These are phyloP conservation scores for Acanthamoeba royreba DNA, from an alignment of 208 protist genomes.

Conservation along the genomic window DNA sequence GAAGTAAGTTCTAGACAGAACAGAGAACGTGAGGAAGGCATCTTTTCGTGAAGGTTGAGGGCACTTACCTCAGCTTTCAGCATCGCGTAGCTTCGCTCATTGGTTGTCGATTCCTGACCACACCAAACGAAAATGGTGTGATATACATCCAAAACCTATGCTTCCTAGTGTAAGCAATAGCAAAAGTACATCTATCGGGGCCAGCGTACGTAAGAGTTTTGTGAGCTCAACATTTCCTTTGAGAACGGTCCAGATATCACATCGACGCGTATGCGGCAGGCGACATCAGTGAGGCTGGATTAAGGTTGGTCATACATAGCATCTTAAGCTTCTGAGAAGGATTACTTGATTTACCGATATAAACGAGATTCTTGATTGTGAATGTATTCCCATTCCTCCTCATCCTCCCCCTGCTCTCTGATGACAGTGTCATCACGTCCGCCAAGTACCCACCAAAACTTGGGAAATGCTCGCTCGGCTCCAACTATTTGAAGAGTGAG, in stretches of 20 bases:
- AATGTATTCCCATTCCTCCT: not conserved
- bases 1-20: not conserved
- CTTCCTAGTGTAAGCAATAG: conserved; percentile 51
- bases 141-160: conserved; percentile 40
- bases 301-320: not conserved
- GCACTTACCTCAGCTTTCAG: not conserved
- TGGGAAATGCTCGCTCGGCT: not conserved
- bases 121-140: conserved; percentile 49
- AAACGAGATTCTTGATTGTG: not conserved
- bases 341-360: not conserved
- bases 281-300: not conserved
- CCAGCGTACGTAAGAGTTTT: not conserved
- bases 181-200: not conserved
- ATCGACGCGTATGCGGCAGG: not conserved
- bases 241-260: not conserved
- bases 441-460: not conserved
- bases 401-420: not conserved
- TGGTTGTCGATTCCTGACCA: not conserved
- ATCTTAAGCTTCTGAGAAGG: not conserved
- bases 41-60: not conserved
- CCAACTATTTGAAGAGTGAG: not conserved
- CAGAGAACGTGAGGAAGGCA: not conserved
- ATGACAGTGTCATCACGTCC: not conserved
- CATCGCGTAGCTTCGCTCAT: not conserved
- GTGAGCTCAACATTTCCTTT: not conserved